Evolutionary conservation across 2,329 filamentous ascomycete species (phyloP).

Genomic region (Fusarium sp.): DNA sequence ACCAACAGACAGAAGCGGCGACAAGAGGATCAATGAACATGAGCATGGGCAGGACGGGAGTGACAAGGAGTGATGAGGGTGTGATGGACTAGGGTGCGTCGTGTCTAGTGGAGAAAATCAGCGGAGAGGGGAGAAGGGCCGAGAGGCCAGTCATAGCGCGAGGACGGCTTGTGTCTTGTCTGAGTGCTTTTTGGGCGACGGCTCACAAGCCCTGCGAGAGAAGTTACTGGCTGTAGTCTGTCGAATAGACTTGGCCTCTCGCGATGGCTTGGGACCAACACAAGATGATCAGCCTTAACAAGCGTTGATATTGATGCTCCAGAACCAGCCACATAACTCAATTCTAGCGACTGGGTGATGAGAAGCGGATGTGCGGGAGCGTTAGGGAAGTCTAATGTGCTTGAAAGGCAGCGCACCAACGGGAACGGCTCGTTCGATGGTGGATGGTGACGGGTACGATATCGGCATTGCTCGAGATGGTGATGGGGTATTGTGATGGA

Average conservation of each 20-base stretch:
- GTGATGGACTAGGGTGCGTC: constrained; percentile 31
- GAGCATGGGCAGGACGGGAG: constrained; percentile 20
- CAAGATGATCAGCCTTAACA: constrained; percentile 20
- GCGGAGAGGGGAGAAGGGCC: constrained; percentile 36
- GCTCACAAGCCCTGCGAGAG: constrained; percentile 9
- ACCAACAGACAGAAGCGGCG: constrained; percentile 17
- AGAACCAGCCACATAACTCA: constrained; percentile 3
- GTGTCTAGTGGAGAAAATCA: constrained; percentile 32
- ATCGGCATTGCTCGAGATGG: background rate
- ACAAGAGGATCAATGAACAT: constrained; percentile 23
- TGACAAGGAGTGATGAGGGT: constrained; percentile 29
- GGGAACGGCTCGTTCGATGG: background rate
- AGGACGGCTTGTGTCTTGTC: constrained; percentile 22
- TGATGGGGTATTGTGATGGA: constrained; percentile 12
- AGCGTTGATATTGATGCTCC: constrained; percentile 20
- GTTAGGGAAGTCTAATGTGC: constrained; percentile 8
- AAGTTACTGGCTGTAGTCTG: constrained; percentile 27
- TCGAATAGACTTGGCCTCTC: constrained; percentile 20
- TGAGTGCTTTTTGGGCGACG: constrained; percentile 27
- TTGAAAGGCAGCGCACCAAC: background rate
- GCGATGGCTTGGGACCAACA: constrained; percentile 19
- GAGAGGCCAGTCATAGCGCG: constrained; percentile 43
- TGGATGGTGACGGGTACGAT: constrained; percentile 6
- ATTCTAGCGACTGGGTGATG: background rate
- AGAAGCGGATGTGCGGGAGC: background rate